Conservation (phyloP, 2,329 filamentous ascomycete genomes). For the Intubia oerlemansii region DNA sequence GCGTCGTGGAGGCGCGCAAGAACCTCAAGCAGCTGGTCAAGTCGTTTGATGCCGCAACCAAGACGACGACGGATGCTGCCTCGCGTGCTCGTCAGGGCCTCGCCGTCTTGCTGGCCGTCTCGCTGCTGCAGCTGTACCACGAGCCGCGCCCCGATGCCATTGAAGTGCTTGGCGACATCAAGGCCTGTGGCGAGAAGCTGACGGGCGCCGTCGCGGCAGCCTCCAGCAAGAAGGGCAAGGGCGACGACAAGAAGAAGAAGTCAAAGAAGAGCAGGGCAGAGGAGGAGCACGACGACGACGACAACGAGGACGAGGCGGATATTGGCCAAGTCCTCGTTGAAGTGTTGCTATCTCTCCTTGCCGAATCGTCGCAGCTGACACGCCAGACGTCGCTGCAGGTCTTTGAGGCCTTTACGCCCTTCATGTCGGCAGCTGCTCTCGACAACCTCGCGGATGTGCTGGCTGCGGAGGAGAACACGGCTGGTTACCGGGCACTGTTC, state of each 20-base stretch:
- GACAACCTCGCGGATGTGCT: conserved; percentile 47
- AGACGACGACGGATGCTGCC: conserved; percentile 12
- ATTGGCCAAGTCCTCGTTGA: conserved; percentile 61
- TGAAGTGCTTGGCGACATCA: conserved; percentile 62
- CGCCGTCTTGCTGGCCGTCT: conserved; percentile 62
- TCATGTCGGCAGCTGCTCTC: conserved; percentile 53
- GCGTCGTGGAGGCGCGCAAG: conserved; percentile 28
- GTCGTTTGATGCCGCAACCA: conserved; percentile 16
- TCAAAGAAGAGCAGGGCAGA: not conserved
- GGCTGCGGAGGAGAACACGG: conserved; percentile 55
- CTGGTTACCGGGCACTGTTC: conserved; percentile 75
- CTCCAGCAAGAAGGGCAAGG: conserved; percentile 14
- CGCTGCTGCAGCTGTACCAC: conserved; percentile 76
- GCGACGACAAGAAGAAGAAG: conserved; percentile 16
- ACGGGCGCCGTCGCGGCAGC: conserved; percentile 19
- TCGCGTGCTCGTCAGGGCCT: conserved; percentile 38
- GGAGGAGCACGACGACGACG: not conserved
- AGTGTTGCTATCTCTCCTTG: conserved; percentile 73
- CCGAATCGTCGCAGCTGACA: conserved; percentile 66
- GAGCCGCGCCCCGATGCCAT: conserved; percentile 63
- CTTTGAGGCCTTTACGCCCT: conserved; percentile 59
- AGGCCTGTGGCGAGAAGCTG: conserved; percentile 49
- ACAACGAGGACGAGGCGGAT: conserved; percentile 13
- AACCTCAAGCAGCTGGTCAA: conserved; percentile 27
- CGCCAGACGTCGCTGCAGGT: conserved; percentile 74